phyloP scores from a whole-genome alignment of 371 early-diverging fungal genomes.

The Mortierella sp. region DNA sequence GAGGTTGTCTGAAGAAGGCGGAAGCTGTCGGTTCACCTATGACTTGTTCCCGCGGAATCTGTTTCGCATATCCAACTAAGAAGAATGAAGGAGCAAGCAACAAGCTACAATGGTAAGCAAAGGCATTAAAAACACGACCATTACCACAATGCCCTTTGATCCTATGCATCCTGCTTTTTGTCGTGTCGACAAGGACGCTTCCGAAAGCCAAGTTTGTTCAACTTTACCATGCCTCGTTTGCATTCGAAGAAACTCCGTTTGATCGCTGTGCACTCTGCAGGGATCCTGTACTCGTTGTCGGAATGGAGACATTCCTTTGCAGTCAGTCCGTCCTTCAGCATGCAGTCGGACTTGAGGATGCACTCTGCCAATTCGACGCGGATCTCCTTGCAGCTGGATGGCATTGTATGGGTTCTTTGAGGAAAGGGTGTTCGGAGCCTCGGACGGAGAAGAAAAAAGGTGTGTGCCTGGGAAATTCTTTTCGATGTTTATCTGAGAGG shows the following conservation, averaged over 20 bases:
- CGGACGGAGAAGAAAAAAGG: not conserved
- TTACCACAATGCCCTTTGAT: not conserved
- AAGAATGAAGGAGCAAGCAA: not conserved
- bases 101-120: not conserved
- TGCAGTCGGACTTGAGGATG: constrained; percentile 81
- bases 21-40: constrained; percentile 13
- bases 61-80: constrained; percentile 55
- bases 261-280: constrained; percentile 74
- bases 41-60: constrained; percentile 57
- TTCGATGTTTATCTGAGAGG: not conserved
- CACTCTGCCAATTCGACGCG: constrained; percentile 79
- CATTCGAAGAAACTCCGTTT: constrained; percentile 79
- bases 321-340: constrained; percentile 72
- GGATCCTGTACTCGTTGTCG: constrained; percentile 72
- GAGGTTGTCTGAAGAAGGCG: not conserved
- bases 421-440: not conserved
- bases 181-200: not conserved
- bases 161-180: not conserved
- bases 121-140: too few relatives aligned
- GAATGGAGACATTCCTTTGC: constrained; percentile 76
- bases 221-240: constrained; percentile 75
- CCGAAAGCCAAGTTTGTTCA: not conserved
- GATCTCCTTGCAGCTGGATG: constrained; percentile 78
- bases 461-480: not conserved
- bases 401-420: constrained; percentile 60